Evolutionary conservation across 228 moss, liverwort and hornwort genomes (phyloP).

Genomic region (Sphagnum fallax): DNA sequence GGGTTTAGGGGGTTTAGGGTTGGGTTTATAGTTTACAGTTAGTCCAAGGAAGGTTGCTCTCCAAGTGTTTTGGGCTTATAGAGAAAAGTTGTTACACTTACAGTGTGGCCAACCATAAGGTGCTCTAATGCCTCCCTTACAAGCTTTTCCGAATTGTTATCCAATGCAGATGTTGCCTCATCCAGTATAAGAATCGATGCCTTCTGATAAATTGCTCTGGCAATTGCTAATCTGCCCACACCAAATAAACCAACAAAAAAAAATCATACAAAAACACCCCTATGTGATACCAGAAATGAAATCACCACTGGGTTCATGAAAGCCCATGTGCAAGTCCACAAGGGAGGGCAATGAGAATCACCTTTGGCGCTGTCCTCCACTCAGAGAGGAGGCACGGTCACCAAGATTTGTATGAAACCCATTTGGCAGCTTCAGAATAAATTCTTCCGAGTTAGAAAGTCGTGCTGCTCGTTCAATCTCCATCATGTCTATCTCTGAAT

Average conservation of each 20-base stretch:
- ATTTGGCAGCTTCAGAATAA: conserved; percentile 67
- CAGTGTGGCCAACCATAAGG: conserved; percentile 76
- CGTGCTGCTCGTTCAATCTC: conserved; percentile 62
- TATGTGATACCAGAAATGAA: background rate
- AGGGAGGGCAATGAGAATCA: conserved; percentile 5
- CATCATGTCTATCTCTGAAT: conserved; percentile 44
- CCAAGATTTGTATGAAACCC: conserved; percentile 82
- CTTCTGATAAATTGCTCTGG: conserved; percentile 89
- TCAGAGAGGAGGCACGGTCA: conserved; percentile 84
- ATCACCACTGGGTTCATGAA: background rate
- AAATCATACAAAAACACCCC: background rate
- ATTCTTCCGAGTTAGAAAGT: conserved; percentile 86
- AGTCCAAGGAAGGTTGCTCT: no score
- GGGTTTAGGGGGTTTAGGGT: no score
- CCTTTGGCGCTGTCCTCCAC: conserved; percentile 98
- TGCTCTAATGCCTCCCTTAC: conserved; percentile 82
- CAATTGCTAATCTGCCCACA: conserved; percentile 77
- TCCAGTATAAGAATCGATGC: conserved; percentile 87
- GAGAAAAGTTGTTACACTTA: conserved; percentile 17
- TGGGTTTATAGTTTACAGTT: no score
- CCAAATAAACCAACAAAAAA: conserved; percentile 1
- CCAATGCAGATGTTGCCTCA: conserved; percentile 95
- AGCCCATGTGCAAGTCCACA: background rate
- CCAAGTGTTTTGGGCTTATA: no score
- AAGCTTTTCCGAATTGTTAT: conserved; percentile 90